These are phyloP conservation scores for Mycosphaerella arachidis DNA, from an alignment of 2,329 filamentous ascomycete species.

Conservation along the genomic window DNA sequence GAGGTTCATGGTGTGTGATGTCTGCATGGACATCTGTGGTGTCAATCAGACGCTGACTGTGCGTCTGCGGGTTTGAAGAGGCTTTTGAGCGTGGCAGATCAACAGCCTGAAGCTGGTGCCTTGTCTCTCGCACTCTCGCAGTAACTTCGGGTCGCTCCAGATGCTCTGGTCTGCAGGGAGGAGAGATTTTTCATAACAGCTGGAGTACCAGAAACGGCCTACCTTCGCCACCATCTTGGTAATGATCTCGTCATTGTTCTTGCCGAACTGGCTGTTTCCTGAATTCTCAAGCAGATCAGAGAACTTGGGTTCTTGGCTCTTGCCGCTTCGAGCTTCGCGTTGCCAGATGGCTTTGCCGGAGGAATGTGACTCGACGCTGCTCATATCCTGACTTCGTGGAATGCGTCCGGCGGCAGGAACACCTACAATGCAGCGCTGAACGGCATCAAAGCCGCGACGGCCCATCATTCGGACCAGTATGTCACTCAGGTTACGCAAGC, in stretches of 20 bases:
- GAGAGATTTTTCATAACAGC: slow-evolving; percentile 71
- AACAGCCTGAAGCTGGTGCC: slow-evolving; percentile 84
- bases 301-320: slow-evolving; percentile 22
- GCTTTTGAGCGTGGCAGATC: slow-evolving; percentile 86
- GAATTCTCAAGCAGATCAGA: slow-evolving; percentile 41
- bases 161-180: slow-evolving; percentile 57
- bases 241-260: slow-evolving; percentile 71
- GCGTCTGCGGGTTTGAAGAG: slow-evolving; percentile 45
- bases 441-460: slow-evolving; percentile 63
- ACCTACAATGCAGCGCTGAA: slow-evolving; percentile 73
- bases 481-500: slow-evolving; percentile 53
- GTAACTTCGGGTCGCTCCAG: slow-evolving; percentile 69
- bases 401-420: slow-evolving; percentile 63
- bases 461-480: slow-evolving; percentile 62
- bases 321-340: slow-evolving; percentile 4
- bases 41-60: slow-evolving; percentile 46
- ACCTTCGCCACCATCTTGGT: slow-evolving; percentile 89
- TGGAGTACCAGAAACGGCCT: slow-evolving; percentile 92
- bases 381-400: slow-evolving; percentile 32
- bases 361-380: slow-evolving; percentile 27
- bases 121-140: slow-evolving; percentile 80
- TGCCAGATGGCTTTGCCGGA: slow-evolving; percentile 11
- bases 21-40: neutral
- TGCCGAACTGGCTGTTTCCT: slow-evolving; percentile 39
- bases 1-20: neutral